Evolutionary conservation across 306 rosid species (phyloP), one percentile per base, ranked within the genome.

Genomic region (Sindora glabra): DNA sequence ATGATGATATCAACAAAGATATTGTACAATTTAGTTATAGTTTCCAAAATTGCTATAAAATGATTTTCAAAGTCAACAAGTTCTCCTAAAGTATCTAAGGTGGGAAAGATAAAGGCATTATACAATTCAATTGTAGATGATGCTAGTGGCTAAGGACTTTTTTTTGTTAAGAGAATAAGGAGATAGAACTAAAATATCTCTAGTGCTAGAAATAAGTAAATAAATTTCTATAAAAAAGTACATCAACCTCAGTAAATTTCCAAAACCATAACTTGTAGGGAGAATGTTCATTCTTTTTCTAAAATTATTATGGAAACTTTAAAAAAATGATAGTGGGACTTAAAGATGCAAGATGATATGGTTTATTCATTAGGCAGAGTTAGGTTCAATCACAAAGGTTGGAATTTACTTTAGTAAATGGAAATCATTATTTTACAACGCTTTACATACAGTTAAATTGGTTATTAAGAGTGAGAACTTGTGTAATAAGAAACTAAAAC

Each of bases 11-110:
- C 50, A 88, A 83, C 70, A 76, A 81, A 62, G 82, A 88, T 27
- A 85, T 92, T 49, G 88, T 80, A 50, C 77, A 83, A 42, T 74
- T 88, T 67, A 48, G 68, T 87, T 42, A 88, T 80, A 68, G 69
- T 81, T 52, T 69, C n/a, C 85, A 54, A 85, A 77, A 75, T 96
- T 51, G 95, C 96, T 27, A 83, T 78, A 85, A 86, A 74, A 61
- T 81, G 99, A 27, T 77, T 89, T 54, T 83, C 99, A 15, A 88
- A 92, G 74, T 77, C 83, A 32, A 68, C 90, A 13, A 63, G 78
- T 70, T 77, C 94, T 68, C 72, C 95, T 32, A 78, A 90, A 71
- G 45, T 67, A 68, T 86, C 99, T 0, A 94, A 92, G 78, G 96
- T 80, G n/a, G 89, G 89, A 21, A 78, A 82, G 68, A 82, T 82